phyloP scores from a whole-genome alignment of 805 yeast genomes.

The Saccharomycopsis guyanensis region DNA sequence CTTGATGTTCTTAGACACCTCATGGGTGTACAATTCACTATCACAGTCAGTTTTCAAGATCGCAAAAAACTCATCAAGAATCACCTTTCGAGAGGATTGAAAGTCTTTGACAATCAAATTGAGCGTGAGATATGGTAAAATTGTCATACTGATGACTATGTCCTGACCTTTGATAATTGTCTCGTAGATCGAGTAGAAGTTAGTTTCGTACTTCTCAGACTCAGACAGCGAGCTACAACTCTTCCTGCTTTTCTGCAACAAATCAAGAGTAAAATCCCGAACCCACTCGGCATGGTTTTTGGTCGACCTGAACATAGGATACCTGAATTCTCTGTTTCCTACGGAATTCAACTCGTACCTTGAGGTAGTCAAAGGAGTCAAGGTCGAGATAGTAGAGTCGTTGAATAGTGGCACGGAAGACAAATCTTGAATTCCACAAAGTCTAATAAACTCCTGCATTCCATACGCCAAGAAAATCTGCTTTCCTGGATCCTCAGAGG shows the following conservation, averaged over 20 bases:
- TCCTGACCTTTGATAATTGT: constrained; percentile 64
- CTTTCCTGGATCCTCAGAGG: constrained; percentile 77
- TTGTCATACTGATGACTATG: constrained; percentile 55
- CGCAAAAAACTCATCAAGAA: constrained; percentile 51
- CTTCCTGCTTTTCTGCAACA: constrained; percentile 37
- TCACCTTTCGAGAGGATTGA: constrained; percentile 33
- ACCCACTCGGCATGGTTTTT: constrained; percentile 68
- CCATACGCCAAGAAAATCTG: constrained; percentile 82
- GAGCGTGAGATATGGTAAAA: constrained; percentile 71
- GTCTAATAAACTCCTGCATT: constrained; percentile 76
- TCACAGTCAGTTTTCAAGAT: constrained; percentile 46
- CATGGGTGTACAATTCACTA: constrained; percentile 34
- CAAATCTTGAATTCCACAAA: constrained; percentile 33
- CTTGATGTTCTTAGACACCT: constrained; percentile 51
- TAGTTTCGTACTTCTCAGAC: constrained; percentile 29
- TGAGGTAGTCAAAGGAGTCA: constrained; percentile 69
- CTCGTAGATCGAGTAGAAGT: constrained; percentile 54
- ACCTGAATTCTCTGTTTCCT: constrained; percentile 38
- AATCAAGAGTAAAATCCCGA: constrained; percentile 55
- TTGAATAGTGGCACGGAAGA: constrained; percentile 35
- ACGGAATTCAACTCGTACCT: constrained; percentile 57
- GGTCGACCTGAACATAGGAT: constrained; percentile 56
- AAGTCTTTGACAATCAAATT: constrained; percentile 46
- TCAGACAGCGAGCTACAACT: constrained; percentile 9
- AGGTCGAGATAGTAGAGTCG: constrained; percentile 60